Evolutionary conservation across 2,329 filamentous ascomycete genomes (phyloP).

Genomic region (Mycosphaerella sp.): DNA sequence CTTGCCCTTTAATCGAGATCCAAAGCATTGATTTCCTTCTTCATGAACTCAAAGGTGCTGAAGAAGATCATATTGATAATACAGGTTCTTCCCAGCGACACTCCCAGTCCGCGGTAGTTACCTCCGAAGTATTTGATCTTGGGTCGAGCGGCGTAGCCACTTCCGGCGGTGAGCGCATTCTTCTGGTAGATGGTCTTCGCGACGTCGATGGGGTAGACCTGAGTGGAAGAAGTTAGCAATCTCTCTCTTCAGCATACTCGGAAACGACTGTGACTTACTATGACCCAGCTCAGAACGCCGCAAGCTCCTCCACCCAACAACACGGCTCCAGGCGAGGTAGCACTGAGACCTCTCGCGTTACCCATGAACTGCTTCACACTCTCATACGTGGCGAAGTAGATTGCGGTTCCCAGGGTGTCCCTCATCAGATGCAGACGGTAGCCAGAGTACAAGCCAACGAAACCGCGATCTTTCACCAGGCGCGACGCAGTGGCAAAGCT

Average conservation of each 20-base stretch:
- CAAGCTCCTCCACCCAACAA: conserved; percentile 73
- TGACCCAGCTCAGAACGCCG: conserved; percentile 78
- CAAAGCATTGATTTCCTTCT: conserved; percentile 49
- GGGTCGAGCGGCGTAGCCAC: conserved; percentile 45
- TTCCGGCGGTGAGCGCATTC: conserved; percentile 65
- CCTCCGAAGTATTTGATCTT: conserved; percentile 72
- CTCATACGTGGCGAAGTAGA: conserved; percentile 88
- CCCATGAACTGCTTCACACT: conserved; percentile 76
- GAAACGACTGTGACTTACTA: conserved; percentile 46
- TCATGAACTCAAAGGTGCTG: conserved; percentile 77
- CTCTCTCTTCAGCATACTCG: neutral
- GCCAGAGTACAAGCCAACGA: conserved; percentile 70
- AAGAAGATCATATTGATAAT: conserved; percentile 86
- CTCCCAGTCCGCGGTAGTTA: conserved; percentile 71
- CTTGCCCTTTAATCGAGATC: conserved; percentile 9
- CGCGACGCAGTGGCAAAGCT: conserved; percentile 59
- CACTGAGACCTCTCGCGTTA: conserved; percentile 63
- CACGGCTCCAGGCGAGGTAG: conserved; percentile 74
- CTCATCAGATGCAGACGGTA: conserved; percentile 77
- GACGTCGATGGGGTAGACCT: conserved; percentile 63
- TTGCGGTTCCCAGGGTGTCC: conserved; percentile 74
- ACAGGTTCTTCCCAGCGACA: conserved; percentile 76
- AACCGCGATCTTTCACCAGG: conserved; percentile 67
- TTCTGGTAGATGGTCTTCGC: conserved; percentile 82
- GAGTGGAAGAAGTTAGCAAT: conserved; percentile 3